These are phyloP conservation scores for Phytopythium mirpurense DNA, from an alignment of 352 stramenopile species.

Conservation along the genomic window DNA sequence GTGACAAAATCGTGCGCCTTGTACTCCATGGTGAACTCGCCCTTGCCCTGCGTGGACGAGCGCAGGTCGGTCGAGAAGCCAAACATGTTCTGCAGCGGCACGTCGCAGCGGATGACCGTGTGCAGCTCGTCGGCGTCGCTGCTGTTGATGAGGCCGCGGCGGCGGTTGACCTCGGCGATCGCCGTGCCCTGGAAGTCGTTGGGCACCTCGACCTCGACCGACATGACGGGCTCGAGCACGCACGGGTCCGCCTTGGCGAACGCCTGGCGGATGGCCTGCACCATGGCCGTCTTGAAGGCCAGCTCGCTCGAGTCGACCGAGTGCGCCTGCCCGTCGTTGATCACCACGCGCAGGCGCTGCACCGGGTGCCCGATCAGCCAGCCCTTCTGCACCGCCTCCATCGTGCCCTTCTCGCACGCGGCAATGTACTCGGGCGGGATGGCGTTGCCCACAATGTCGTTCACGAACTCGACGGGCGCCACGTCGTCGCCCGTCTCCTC, in stretches of 20 bases:
- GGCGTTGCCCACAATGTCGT: conserved; percentile 97
- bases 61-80: conserved; percentile 74
- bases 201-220: conserved; percentile 59
- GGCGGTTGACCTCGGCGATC: conserved; percentile 73
- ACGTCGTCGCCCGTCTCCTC: conserved; percentile 29
- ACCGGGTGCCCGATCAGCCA: conserved; percentile 87
- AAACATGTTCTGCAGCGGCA: conserved; percentile 73
- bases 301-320: conserved; percentile 58
- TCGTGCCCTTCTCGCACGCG: conserved; percentile 96
- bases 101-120: conserved; percentile 55
- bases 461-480: conserved; percentile 93
- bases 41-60: conserved; percentile 76
- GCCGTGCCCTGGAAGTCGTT: conserved; percentile 55
- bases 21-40: conserved; percentile 95
- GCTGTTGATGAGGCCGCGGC: conserved; percentile 18
- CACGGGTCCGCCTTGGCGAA: conserved; percentile 44
- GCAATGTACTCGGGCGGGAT: conserved; percentile 99
- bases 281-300: conserved; percentile 52
- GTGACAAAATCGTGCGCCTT: conserved; percentile 94
- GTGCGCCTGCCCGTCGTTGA: too few relatives aligned
- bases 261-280: conserved; percentile 50
- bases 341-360: conserved; percentile 63
- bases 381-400: conserved; percentile 94
- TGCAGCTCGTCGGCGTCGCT: conserved; percentile 14
- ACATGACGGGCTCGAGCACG: conserved; percentile 77